Conservation (phyloP, 495 filamentous ascomycete genomes). For the Darksidea phi region DNA sequence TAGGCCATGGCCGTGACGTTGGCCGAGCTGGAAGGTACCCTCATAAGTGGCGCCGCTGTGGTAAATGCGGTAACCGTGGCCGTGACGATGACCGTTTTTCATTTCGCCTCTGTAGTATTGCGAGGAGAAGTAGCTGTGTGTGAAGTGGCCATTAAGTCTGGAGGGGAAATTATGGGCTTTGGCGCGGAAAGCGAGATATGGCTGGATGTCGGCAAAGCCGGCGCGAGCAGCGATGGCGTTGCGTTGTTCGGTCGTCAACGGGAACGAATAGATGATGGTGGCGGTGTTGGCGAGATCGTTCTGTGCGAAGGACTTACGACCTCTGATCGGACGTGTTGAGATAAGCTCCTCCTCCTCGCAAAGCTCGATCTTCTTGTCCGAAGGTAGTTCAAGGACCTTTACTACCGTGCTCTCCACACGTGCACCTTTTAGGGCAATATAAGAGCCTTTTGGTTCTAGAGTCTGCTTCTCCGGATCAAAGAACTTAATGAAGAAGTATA, state of each 20-base stretch:
- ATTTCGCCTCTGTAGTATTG: constrained; percentile 42
- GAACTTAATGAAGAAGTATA: constrained; percentile 41
- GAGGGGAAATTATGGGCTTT: constrained; percentile 35
- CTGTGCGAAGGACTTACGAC: constrained; percentile 32
- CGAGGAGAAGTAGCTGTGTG: constrained; percentile 38
- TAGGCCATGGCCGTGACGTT: constrained; percentile 53
- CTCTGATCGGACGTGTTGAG: constrained; percentile 21
- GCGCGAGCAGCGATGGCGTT: constrained; percentile 27
- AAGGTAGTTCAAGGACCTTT: constrained; percentile 23
- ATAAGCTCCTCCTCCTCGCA: constrained; percentile 36
- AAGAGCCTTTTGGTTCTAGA: constrained; percentile 31
- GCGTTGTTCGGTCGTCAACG: constrained; percentile 29
- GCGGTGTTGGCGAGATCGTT: constrained; percentile 34
- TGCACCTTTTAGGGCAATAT: constrained; percentile 26
- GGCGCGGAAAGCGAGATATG: constrained; percentile 30
- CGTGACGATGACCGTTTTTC: constrained; percentile 20
- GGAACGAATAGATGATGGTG: constrained; percentile 33
- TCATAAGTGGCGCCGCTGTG: constrained; percentile 56
- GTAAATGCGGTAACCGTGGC: constrained; percentile 50
- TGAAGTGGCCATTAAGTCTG: constrained; percentile 32
- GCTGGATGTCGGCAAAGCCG: constrained; percentile 23
- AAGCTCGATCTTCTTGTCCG: constrained; percentile 29
- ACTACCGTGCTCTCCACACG: constrained; percentile 27
- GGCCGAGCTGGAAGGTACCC: constrained; percentile 55
- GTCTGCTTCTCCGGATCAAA: constrained; percentile 35